phyloP scores from a whole-genome alignment of 2,329 filamentous ascomycete genomes.

The Cryphonectria parasitica region DNA sequence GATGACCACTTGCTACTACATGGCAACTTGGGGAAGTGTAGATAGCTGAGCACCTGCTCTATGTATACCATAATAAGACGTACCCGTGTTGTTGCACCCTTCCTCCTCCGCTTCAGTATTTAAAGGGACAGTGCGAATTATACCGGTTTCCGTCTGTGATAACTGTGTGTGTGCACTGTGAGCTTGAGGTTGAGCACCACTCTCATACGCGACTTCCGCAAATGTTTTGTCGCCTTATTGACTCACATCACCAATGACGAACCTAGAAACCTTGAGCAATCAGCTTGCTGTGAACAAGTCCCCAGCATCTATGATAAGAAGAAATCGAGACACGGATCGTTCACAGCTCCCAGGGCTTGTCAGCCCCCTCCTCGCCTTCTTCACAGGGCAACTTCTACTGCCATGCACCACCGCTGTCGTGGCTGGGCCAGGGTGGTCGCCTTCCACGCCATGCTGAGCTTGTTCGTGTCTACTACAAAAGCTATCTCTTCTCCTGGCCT shows the following conservation, averaged over 20 bases:
- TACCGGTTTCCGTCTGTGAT: neutral
- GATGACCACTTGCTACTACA: no score
- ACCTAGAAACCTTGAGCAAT: neutral
- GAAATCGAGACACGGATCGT: no score
- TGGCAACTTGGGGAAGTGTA: neutral
- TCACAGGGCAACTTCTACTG: neutral
- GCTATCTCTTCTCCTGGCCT: conserved; percentile 43
- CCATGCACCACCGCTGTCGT: conserved; percentile 28
- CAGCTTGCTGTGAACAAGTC: neutral
- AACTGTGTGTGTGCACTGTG: conserved; percentile 8
- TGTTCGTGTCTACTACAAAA: neutral
- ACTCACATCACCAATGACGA: neutral
- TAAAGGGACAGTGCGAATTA: neutral
- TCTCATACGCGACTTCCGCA: neutral
- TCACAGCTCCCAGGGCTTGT: neutral
- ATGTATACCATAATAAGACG: neutral
- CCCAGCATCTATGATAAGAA: neutral
- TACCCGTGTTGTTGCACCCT: neutral
- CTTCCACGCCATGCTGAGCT: conserved; percentile 21
- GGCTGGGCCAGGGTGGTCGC: conserved; percentile 19
- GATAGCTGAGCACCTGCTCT: neutral
- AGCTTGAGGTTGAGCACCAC: neutral
- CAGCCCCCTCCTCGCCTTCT: neutral
- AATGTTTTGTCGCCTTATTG: neutral
- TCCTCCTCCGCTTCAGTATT: no score